Conservation (phyloP, 176 grass and related monocot genomes). For the Triticum urartu region DNA sequence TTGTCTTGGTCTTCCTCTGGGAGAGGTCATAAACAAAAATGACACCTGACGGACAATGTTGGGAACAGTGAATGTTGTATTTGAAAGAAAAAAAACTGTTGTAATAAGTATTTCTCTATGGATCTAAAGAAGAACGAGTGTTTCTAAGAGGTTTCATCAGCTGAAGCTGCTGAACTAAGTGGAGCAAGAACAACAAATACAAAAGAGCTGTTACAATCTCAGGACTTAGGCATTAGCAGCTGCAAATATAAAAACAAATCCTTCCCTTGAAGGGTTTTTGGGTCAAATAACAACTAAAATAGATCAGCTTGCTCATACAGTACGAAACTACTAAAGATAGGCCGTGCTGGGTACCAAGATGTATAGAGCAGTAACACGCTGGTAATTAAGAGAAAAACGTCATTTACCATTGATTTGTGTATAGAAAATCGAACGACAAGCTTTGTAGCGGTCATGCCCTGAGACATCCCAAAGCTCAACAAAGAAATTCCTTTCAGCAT, state of each 20-base stretch:
- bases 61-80: slow-evolving; percentile 16
- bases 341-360: background rate
- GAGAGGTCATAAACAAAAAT: slow-evolving; percentile 96
- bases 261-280: background rate
- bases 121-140: background rate
- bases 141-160: background rate
- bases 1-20: slow-evolving; percentile 83
- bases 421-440: slow-evolving; percentile 88
- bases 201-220: slow-evolving; percentile 9
- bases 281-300: background rate
- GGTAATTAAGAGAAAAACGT: background rate
- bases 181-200: background rate
- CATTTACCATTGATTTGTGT: slow-evolving; percentile 79
- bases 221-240: background rate
- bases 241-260: background rate
- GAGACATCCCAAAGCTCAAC: slow-evolving; percentile 97
- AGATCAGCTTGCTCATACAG: background rate
- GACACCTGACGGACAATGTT: slow-evolving; percentile 62
- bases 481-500: slow-evolving; percentile 84
- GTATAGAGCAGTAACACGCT: slow-evolving; percentile 3
- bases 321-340: background rate
- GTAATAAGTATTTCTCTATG: background rate
- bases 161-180: background rate
- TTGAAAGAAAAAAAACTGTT: background rate
- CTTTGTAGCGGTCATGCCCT: slow-evolving; percentile 89